Evolutionary conservation across 768 basidiomycete species (phyloP).

Genomic region (Cantharellus anzutake): DNA sequence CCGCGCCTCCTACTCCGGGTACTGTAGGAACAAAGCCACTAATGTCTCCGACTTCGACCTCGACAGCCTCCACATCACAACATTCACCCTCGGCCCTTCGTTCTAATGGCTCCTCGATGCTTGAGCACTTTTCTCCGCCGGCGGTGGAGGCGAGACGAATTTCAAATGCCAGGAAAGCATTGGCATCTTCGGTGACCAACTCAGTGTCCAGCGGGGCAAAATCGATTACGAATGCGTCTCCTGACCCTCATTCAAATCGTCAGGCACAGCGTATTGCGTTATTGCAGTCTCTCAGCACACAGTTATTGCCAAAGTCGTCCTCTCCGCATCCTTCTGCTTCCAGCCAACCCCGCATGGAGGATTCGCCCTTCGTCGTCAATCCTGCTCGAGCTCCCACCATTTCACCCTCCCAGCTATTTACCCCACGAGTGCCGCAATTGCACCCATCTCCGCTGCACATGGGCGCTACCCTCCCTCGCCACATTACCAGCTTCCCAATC

Average conservation of each 20-base stretch:
- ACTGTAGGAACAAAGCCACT: neutral
- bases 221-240: neutral
- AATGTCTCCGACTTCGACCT: neutral
- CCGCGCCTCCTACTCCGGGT: neutral
- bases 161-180: constrained; percentile 11
- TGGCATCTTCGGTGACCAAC: neutral
- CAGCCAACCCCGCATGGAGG: neutral
- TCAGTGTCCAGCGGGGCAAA: neutral
- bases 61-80: neutral
- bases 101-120: neutral
- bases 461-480: too few species aligned
- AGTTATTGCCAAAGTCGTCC: constrained; percentile 46
- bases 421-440: too few species aligned
- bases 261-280: constrained; percentile 40
- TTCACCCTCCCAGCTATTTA: too few species aligned
- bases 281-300: constrained; percentile 50
- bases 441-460: too few species aligned
- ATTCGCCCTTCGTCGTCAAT: neutral
- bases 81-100: neutral
- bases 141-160: neutral
- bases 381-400: neutral
- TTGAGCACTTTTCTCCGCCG: neutral
- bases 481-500: too few species aligned
- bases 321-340: neutral
- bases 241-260: neutral